Percentiles rank a stretch among this genome's conserved stretches.
These are phyloP conservation scores for Albatrellus ellisii DNA, from an alignment of 768 basidiomycete species.

Conservation along the genomic window DNA sequence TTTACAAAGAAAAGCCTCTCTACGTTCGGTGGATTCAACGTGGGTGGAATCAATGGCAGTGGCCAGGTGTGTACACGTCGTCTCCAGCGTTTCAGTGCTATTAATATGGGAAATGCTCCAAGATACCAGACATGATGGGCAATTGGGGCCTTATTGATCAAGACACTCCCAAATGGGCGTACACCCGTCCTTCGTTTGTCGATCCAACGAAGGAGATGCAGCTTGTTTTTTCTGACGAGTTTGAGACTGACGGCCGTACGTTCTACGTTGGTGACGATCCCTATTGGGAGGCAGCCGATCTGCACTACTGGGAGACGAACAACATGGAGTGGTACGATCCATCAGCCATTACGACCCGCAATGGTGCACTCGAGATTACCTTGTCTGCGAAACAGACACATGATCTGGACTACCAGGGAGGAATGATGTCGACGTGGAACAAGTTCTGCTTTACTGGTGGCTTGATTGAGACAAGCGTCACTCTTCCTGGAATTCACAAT, in stretches of 20 bases:
- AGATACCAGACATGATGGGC: conserved; percentile 43
- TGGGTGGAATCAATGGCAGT: conserved; percentile 34
- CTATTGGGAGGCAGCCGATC: conserved; percentile 35
- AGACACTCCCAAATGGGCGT: conserved; percentile 44
- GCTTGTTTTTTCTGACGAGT: conserved; percentile 84
- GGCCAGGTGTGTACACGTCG: conserved; percentile 24
- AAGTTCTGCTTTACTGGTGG: conserved; percentile 95
- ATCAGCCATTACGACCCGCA: conserved; percentile 33
- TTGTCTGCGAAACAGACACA: conserved; percentile 55
- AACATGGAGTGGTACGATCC: conserved; percentile 83
- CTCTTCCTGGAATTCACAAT: conserved; percentile 52
- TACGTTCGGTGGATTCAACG: conserved; percentile 27
- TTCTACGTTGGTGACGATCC: conserved; percentile 72
- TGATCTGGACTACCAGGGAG: conserved; percentile 38
- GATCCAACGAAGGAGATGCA: conserved; percentile 51
- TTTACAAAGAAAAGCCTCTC: conserved; percentile 14
- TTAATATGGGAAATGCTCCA: not conserved
- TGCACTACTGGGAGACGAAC: conserved; percentile 33
- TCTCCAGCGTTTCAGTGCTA: not conserved
- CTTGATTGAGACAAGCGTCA: conserved; percentile 54
- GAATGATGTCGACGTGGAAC: conserved; percentile 34
- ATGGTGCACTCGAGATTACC: conserved; percentile 30
- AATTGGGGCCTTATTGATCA: conserved; percentile 39
- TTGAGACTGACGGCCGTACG: conserved; percentile 63
- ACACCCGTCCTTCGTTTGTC: conserved; percentile 38